Base-by-base conservation (phyloP, 345 rosid genomes). In the Diplotaxis tenuifolia region DNA sequence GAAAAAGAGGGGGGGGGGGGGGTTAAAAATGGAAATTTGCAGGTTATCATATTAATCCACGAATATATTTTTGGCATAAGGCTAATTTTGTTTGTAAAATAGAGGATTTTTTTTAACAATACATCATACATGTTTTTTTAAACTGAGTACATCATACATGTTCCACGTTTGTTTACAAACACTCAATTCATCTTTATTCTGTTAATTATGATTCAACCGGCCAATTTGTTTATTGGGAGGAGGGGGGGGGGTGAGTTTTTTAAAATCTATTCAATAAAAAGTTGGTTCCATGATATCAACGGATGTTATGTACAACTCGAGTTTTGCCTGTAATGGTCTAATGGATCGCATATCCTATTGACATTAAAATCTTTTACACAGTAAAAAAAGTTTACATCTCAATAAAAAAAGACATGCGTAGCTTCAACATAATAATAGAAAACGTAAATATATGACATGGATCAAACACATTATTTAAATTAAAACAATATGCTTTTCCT, bases 21-120 rank as follows among this genome's bases (percentile, higher is more conserved):
- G 71, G 47, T 49, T 2, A 16, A 70, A 70, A 34, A 1, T 42
- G 52, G 61, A 64, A 56, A 56, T 11, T 57, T 31, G 34, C 16
- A 47, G 15, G 40, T 58, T 55, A 29, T 68, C 60, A 52, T 19
- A 12, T 50, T 29, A 11, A 67, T 18, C 18, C 15, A 66, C 25
- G 19, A 53, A 34, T 28, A 27, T 7, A 14, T 21, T 25, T 72
- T 34, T 57, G 7, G n/a, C 28, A 23, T 53, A 4, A 7, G n/a
- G 36, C 36, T 28, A 15, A 6, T n/a, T 56, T 25, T 7, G 20
- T 57, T 12, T 57, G 12, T 4, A 57, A 42, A 42, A 42, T 42
- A 42, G 19, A 42, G 18, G 50, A 42, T 42, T 42, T 42, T 14
- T 8, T 16, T 0, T 47, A 18, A 50, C 55, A 50, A 12, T 57